Conservation (phyloP, 2,329 filamentous ascomycete species). For the Verticillium isaacii region DNA sequence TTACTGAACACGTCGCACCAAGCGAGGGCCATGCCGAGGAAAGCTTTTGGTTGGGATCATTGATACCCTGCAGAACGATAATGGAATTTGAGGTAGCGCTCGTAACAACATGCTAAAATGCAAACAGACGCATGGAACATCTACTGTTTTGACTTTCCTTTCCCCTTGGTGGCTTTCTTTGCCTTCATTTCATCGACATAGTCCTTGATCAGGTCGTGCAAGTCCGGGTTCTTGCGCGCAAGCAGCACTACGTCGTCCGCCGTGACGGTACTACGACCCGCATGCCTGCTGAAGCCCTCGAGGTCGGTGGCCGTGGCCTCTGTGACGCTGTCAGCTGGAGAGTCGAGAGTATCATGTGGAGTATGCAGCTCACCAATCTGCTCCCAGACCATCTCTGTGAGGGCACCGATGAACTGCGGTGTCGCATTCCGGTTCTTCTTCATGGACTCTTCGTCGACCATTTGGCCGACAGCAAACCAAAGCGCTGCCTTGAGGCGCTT, state of each 20-base stretch:
- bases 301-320: conserved; percentile 54
- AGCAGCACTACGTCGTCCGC: conserved; percentile 86
- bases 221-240: conserved; percentile 77
- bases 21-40: not conserved
- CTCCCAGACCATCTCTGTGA: conserved; percentile 83
- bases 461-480: conserved; percentile 80
- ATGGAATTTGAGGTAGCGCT: not conserved
- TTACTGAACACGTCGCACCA: not conserved
- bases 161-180: conserved; percentile 20
- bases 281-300: conserved; percentile 64
- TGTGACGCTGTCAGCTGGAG: conserved; percentile 18
- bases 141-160: conserved; percentile 6
- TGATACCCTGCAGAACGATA: not conserved
- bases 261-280: conserved; percentile 72
- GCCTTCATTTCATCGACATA: conserved; percentile 59
- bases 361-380: conserved; percentile 63
- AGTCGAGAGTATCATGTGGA: not conserved
- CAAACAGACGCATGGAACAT: not conserved
- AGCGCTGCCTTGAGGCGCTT: conserved; percentile 80
- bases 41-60: not conserved
- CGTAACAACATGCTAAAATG: not conserved
- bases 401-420: conserved; percentile 80
- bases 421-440: conserved; percentile 77
- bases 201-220: conserved; percentile 69
- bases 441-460: conserved; percentile 80